A percentile compares a stretch with the other conserved stretches of the same genome.
These are phyloP conservation scores for Pseudoscleropodium purum DNA, from an alignment of 225 moss, liverwort and hornwort genomes.

Conservation along the genomic window DNA sequence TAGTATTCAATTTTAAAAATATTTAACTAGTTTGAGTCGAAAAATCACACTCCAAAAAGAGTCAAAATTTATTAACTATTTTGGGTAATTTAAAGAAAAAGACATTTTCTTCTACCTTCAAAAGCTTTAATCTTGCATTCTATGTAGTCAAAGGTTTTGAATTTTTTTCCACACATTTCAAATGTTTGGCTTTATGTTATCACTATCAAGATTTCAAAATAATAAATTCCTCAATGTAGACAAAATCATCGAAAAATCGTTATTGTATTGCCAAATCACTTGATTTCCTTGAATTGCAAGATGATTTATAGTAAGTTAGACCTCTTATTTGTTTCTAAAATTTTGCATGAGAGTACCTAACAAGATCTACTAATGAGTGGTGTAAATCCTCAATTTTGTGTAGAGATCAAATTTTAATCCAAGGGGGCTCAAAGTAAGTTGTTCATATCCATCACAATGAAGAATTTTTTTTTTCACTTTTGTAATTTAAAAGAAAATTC, in stretches of 20 bases:
- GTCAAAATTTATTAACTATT: neutral
- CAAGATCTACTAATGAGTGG: neutral
- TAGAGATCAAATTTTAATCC: neutral
- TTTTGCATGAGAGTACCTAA: neutral
- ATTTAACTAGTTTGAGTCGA: neutral
- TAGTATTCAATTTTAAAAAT: neutral
- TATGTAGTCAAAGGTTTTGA: neutral
- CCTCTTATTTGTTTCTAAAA: neutral
- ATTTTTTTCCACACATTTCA: neutral
- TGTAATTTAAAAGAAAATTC: too few species aligned
- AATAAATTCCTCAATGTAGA: neutral
- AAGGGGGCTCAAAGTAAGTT: neutral
- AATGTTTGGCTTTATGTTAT: neutral
- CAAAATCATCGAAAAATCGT: neutral
- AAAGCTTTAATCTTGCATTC: neutral
- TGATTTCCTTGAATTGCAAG: neutral
- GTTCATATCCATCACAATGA: neutral
- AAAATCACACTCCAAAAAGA: neutral
- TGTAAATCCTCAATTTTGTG: neutral
- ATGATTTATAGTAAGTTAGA: neutral
- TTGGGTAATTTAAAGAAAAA: neutral
- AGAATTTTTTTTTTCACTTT: too few species aligned
- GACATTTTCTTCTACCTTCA: neutral
- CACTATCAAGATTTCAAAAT: rapidly evolving
- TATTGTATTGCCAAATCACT: neutral